Evolutionary conservation across 2,329 filamentous ascomycete species (phyloP).

Genomic region (Penicillium decumbens): DNA sequence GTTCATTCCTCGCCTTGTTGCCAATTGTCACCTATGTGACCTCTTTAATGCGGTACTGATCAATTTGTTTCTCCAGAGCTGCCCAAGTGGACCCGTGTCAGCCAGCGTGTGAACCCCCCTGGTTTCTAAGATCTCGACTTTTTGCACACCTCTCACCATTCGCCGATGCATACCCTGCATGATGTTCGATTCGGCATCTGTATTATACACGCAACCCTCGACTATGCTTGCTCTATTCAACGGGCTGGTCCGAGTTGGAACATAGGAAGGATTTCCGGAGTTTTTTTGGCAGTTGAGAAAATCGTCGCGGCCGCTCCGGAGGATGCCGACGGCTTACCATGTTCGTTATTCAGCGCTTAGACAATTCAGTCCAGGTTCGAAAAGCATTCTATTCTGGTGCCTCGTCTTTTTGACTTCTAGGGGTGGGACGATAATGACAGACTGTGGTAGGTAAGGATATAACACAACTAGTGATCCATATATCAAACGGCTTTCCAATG

Average conservation of each 20-base stretch:
- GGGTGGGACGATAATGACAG: conserved; percentile 8
- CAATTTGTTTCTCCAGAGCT: conserved; percentile 53
- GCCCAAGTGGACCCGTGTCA: conserved; percentile 92
- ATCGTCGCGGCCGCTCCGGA: conserved; percentile 15
- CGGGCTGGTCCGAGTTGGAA: conserved; percentile 16
- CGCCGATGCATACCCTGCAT: conserved; percentile 4
- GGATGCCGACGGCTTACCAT: conserved; percentile 18
- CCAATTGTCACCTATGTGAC: background rate
- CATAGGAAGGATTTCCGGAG: conserved; percentile 30
- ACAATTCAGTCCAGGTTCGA: conserved; percentile 18
- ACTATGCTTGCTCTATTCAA: background rate
- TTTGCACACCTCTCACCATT: conserved; percentile 1
- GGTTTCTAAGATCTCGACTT: conserved; percentile 62
- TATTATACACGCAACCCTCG: conserved; percentile 28
- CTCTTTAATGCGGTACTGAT: background rate
- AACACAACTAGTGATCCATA: conserved; percentile 4
- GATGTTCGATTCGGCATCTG: conserved; percentile 16
- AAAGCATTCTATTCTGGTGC: background rate
- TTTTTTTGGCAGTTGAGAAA: conserved; percentile 32
- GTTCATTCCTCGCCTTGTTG: conserved; percentile 38
- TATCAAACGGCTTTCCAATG: background rate
- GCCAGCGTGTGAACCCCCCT: conserved; percentile 87
- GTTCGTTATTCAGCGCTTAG: conserved; percentile 25
- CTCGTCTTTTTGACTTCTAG: conserved; percentile 5
- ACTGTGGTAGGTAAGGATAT: conserved; percentile 15